These are phyloP conservation scores for Astrocystis sublimbata DNA, from an alignment of 495 filamentous ascomycete species.

Conservation along the genomic window DNA sequence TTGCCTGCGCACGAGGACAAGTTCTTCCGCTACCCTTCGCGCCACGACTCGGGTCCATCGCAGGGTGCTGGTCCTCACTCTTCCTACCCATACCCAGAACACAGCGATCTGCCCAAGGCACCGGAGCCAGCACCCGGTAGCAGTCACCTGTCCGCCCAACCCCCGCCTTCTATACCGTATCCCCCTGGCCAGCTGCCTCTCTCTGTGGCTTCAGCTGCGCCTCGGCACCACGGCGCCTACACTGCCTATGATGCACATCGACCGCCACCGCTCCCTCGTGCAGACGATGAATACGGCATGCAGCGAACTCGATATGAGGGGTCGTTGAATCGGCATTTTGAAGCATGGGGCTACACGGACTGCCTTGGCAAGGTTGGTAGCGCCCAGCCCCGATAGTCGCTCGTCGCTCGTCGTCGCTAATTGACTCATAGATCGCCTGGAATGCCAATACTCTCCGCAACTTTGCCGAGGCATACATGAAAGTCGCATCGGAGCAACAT, in stretches of 20 bases:
- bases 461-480: conserved; percentile 50
- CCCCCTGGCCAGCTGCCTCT: conserved; percentile 45
- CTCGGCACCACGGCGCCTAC: conserved; percentile 35
- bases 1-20: conserved; percentile 33
- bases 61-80: conserved; percentile 26
- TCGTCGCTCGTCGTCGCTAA: conserved; percentile 20
- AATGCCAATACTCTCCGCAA: conserved; percentile 46
- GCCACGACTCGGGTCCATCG: conserved; percentile 29
- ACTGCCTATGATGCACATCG: conserved; percentile 45
- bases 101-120: conserved; percentile 26
- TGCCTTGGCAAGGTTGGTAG: conserved; percentile 42
- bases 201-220: conserved; percentile 44
- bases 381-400: not conserved
- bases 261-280: conserved; percentile 38
- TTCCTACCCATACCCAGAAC: conserved; percentile 27
- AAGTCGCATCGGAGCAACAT: conserved; percentile 51
- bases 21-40: conserved; percentile 28
- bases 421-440: conserved; percentile 40
- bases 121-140: conserved; percentile 20
- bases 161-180: conserved; percentile 36
- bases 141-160: conserved; percentile 27
- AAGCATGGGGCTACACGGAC: conserved; percentile 45
- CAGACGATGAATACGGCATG: conserved; percentile 42
- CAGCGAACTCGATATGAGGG: conserved; percentile 41
- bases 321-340: conserved; percentile 43